These are phyloP conservation scores for Penicillium sp. DNA, from an alignment of 2,329 filamentous ascomycete species.

Conservation along the genomic window DNA sequence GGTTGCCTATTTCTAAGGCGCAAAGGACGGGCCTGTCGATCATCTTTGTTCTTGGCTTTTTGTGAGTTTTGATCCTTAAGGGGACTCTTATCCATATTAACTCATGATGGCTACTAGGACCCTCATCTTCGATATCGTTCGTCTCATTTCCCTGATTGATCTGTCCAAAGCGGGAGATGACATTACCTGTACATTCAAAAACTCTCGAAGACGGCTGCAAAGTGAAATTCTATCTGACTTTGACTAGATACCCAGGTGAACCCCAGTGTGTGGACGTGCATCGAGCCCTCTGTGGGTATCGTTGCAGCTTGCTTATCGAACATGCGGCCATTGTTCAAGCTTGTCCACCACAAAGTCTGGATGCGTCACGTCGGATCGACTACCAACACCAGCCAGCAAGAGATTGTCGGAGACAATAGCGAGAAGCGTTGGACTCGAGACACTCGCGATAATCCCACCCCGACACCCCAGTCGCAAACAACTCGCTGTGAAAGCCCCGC, in stretches of 20 bases:
- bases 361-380: slow-evolving; percentile 9
- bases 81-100: background rate
- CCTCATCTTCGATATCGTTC: slow-evolving; percentile 31
- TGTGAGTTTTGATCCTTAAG: slow-evolving; percentile 17
- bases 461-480: background rate
- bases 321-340: slow-evolving; percentile 32
- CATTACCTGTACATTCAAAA: slow-evolving; percentile 26
- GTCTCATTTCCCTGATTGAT: slow-evolving; percentile 28
- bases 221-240: background rate
- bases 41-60: slow-evolving; percentile 31
- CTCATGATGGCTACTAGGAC: slow-evolving; percentile 13
- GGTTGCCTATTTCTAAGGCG: slow-evolving; percentile 24
- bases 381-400: slow-evolving; percentile 12
- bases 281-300: slow-evolving; percentile 34
- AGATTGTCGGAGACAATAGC: slow-evolving; percentile 6
- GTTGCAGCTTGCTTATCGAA: slow-evolving; percentile 32
- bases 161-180: slow-evolving; percentile 25
- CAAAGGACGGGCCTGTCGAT: slow-evolving; percentile 28
- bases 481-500: background rate
- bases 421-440: slow-evolving; percentile 14
- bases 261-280: slow-evolving; percentile 35
- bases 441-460: slow-evolving; percentile 7
- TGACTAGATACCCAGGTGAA: slow-evolving; percentile 29
- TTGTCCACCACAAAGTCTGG: slow-evolving; percentile 20
- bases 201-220: background rate